Evolutionary conservation across 2,329 filamentous ascomycete species (phyloP), one percentile per base, ranked within the genome.

Genomic region (Cyclaneusma minus): DNA sequence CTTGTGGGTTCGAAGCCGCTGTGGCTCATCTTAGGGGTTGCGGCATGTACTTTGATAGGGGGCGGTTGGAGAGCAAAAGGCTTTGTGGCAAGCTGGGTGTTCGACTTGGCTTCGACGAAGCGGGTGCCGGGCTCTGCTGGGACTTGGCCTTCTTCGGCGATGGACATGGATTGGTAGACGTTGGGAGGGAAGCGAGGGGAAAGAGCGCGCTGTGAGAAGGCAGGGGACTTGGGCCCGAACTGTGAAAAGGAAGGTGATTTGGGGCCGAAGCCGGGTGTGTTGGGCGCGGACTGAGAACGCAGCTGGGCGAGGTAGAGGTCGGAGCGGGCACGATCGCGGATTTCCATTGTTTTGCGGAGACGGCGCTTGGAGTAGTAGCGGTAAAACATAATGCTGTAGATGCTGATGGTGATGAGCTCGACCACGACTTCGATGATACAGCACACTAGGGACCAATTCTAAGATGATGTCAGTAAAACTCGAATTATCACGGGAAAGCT

Each of bases 361-460:
- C 80, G 79, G 51, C 83, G 79, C 68, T 95, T 98, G 39, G 80
- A 84, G 70, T 85, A 93, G 66, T 92, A 91, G 42, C 89, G 80
- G 65, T 92, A 95, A 63, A 95, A 94, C 50, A 94, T 74, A 47
- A 94, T 68, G 45, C 70, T 83, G 64, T 98, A 98, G 45, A 98
- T 81, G 28, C 73, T 62, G 50, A 98, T 92, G 47, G 80, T 83
- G 47, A 95, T 77, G 39, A 81, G 68, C 49, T 95, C 89, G 42
- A 98, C 67, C 34, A 94, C 80, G 39, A 98, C 66, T 55, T 98
- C 89, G 50, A 98, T 95, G 48, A 98, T 78, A 56, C 85, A 85
- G 66, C 89, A 98, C 49, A 98, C 79, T 36, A 98, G 65, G 21
- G 78, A 68, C 89, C 89, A 98, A 58, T 92, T 89, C 69, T 94